Evolutionary conservation across 2,329 filamentous ascomycete genomes (phyloP).

Genomic region (Colletotrichum sp.): DNA sequence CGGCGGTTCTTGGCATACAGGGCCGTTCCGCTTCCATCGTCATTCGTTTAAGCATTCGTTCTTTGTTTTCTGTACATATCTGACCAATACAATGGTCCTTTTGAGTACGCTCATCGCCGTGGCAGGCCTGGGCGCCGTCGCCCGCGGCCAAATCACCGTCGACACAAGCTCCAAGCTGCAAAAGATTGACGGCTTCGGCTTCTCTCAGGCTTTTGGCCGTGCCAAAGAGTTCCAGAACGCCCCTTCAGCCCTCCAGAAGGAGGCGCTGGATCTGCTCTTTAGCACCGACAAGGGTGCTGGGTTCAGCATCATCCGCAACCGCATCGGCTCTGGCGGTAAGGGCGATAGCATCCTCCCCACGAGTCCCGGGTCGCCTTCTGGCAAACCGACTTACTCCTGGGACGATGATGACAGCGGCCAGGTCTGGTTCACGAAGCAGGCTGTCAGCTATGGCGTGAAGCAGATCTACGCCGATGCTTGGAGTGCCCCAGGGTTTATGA

Average conservation of each 20-base stretch:
- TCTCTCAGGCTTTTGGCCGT: slow-evolving; percentile 52
- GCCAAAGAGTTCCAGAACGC: slow-evolving; percentile 44
- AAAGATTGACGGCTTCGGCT: slow-evolving; percentile 52
- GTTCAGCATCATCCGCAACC: slow-evolving; percentile 55
- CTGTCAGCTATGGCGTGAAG: slow-evolving; percentile 41
- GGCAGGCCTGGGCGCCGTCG: not conserved
- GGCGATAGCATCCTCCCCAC: slow-evolving; percentile 45
- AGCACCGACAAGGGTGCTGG: slow-evolving; percentile 49
- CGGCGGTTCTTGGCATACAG: not conserved
- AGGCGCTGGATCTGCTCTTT: slow-evolving; percentile 51
- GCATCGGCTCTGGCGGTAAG: slow-evolving; percentile 44
- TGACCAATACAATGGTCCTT: not conserved
- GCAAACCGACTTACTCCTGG: slow-evolving; percentile 47
- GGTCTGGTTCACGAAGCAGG: slow-evolving; percentile 56
- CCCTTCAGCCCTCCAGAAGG: slow-evolving; percentile 30
- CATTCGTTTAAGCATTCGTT: not conserved
- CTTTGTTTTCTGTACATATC: not conserved
- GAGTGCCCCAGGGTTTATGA: slow-evolving; percentile 54
- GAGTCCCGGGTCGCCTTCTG: slow-evolving; percentile 45
- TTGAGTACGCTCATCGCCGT: not conserved
- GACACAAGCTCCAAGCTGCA: slow-evolving; percentile 32
- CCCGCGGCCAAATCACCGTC: slow-evolving; percentile 31
- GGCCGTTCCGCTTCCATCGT: not conserved
- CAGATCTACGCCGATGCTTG: slow-evolving; percentile 49
- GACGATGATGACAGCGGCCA: slow-evolving; percentile 54